Evolutionary conservation across 495 filamentous ascomycete genomes (phyloP), one percentile per base, ranked within the genome.

Genomic region (Annulohypoxylon stygium): DNA sequence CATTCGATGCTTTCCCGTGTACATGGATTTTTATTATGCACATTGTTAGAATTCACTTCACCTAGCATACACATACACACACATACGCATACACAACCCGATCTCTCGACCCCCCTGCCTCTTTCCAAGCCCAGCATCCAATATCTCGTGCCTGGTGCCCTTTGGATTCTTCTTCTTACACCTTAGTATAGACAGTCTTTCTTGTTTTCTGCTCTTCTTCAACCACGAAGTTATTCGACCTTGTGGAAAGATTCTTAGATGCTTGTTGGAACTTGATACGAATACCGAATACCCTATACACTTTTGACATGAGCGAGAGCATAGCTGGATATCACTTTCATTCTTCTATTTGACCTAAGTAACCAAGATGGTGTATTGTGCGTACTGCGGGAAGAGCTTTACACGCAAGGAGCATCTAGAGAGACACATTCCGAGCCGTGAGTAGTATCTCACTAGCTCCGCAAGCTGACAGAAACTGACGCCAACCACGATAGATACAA

Each of bases 371-470:
- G 81, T 89, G 23, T 91, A 81, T 76, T 91, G 89, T 68, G 83
- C 87, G 6, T 89, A 89, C 68, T 91, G 89, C 64, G 88, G 89
- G 26, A 88, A 88, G 79, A 83, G 80, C 57, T 91, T 91, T 73
- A 89, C 88, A 43, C 82, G 89, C 71, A 90, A 90, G 79, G 89
- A 91, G 71, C 89, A 91, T 78, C 80, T 90, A 23, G 88, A 91
- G 71, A 82, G 89, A 61, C 89, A 91, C 67, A 82, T 90, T 34
- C 84, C 89, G 9, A 87, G 76, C 33, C 89, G 89, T 91, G 78
- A 82, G 88, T 80, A 23, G 43, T 36, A 57, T 1, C 33, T 72
- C 39, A 12, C 61, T 12, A 25, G 30, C 39, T 23, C 16, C 23
- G 33, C 10, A n/a, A 18, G 36, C 8, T 45, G 39, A 60, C 48